Evolutionary conservation across 2,329 filamentous ascomycete species (phyloP).

Genomic region (Xylaria sp.): DNA sequence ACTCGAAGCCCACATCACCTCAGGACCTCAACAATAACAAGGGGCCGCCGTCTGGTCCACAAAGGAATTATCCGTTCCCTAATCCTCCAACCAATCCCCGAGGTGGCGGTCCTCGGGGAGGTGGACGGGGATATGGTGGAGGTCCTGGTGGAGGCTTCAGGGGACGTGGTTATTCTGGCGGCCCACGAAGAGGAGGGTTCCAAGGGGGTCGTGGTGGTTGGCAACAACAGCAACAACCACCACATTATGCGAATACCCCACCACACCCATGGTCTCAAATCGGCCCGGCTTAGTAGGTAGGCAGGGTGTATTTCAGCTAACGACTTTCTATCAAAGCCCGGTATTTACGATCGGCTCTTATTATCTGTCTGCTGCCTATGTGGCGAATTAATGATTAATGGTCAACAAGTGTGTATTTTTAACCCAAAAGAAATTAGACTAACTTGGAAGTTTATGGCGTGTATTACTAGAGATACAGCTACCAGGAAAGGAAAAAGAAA

Average conservation of each 20-base stretch:
- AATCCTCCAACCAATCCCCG: slow-evolving; percentile 36
- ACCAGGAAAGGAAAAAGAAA: slow-evolving; percentile 3
- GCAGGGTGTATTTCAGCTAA: background rate
- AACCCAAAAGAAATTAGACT: background rate
- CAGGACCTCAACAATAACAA: slow-evolving; percentile 9
- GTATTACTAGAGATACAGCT: background rate
- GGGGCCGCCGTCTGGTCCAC: slow-evolving; percentile 15
- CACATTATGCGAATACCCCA: slow-evolving; percentile 17
- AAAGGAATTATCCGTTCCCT: background rate
- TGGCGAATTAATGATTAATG: slow-evolving; percentile 2
- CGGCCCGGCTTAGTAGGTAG: slow-evolving; percentile 10
- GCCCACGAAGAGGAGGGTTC: slow-evolving; percentile 39
- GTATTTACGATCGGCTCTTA: background rate
- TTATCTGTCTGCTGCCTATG: background rate
- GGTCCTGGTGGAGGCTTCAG: slow-evolving; percentile 33
- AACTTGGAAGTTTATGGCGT: background rate
- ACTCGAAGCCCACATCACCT: slow-evolving; percentile 16
- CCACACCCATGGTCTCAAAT: slow-evolving; percentile 30
- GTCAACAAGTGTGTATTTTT: slow-evolving; percentile 16
- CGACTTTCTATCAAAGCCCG: background rate
- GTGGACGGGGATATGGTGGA: slow-evolving; percentile 39
- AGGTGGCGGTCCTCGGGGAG: slow-evolving; percentile 43
- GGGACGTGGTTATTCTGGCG: slow-evolving; percentile 42
- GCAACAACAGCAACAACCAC: slow-evolving; percentile 21
- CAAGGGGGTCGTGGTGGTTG: slow-evolving; percentile 42